Evolutionary conservation across 179 eudicot species (phyloP).

Genomic region (Sideroxylon spinosum): DNA sequence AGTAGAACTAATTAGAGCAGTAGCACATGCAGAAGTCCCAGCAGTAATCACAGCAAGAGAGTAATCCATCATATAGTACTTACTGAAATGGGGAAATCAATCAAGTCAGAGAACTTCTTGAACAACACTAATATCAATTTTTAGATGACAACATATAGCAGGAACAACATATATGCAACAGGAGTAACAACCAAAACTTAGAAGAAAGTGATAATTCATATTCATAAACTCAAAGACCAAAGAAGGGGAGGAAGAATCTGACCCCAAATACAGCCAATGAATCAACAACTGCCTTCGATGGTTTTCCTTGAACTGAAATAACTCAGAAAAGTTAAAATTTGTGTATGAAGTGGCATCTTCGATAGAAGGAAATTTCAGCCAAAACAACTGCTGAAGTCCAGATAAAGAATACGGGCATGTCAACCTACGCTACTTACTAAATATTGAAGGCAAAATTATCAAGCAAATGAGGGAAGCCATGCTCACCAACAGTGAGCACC

Average conservation of each 20-base stretch:
- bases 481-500: constrained; percentile 95
- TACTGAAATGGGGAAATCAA: not conserved
- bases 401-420: not conserved
- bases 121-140: not conserved
- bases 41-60: not conserved
- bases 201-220: not conserved
- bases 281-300: constrained; percentile 83
- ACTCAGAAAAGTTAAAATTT: constrained; percentile 12
- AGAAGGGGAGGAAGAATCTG: constrained; percentile 25
- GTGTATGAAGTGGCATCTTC: not conserved
- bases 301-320: constrained; percentile 78
- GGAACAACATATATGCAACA: not conserved
- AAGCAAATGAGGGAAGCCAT: constrained; percentile 95
- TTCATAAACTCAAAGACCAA: constrained; percentile 3
- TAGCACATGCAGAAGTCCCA: not conserved
- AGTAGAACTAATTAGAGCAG: not conserved
- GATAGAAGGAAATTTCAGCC: constrained; percentile 3
- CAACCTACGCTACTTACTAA: constrained; percentile 56
- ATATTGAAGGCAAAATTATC: constrained; percentile 67
- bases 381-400: not conserved
- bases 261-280: constrained; percentile 95
- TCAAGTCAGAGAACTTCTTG: not conserved
- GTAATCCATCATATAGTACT: not conserved
- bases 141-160: not conserved
- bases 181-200: not conserved